Percentiles rank a stretch among this genome's conserved stretches.
Conservation (phyloP, 2,329 filamentous ascomycete genomes). For the Ascochyta lentis region DNA sequence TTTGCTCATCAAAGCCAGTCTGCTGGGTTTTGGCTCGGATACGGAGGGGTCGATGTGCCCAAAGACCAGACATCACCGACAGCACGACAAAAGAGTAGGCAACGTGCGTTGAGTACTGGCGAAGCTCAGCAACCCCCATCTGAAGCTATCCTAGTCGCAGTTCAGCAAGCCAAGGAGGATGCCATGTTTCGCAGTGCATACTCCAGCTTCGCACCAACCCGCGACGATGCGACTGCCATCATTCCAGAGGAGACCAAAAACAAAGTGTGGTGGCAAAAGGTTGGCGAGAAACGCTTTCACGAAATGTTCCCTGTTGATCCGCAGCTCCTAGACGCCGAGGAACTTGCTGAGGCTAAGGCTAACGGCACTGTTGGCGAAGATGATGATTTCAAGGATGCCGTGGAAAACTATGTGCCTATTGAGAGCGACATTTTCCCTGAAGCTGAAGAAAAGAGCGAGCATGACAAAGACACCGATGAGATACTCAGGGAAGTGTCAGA, state of each 20-base stretch:
- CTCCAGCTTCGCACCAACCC: slow-evolving; percentile 78
- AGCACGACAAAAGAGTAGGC: slow-evolving; percentile 71
- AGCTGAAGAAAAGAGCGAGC: slow-evolving; percentile 48
- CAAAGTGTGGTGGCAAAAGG: slow-evolving; percentile 77
- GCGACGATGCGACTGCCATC: slow-evolving; percentile 74
- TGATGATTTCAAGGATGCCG: slow-evolving; percentile 47
- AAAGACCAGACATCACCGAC: slow-evolving; percentile 63
- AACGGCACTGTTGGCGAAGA: slow-evolving; percentile 48
- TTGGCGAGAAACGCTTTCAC: slow-evolving; percentile 70
- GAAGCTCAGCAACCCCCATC: slow-evolving; percentile 62
- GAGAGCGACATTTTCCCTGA: slow-evolving; percentile 32
- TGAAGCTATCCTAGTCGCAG: slow-evolving; percentile 48
- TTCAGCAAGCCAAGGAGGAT: slow-evolving; percentile 71
- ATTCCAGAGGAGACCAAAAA: slow-evolving; percentile 71
- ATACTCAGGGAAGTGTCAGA: slow-evolving; percentile 76
- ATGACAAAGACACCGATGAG: slow-evolving; percentile 70
- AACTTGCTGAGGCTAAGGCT: slow-evolving; percentile 43
- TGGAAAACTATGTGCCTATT: slow-evolving; percentile 46
- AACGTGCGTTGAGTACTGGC: slow-evolving; percentile 72
- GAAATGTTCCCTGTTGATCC: slow-evolving; percentile 66
- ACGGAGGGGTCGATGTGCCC: slow-evolving; percentile 53
- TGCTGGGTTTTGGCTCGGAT: slow-evolving; percentile 70
- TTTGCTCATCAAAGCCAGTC: slow-evolving; percentile 73
- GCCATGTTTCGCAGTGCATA: slow-evolving; percentile 78
- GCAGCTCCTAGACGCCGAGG: slow-evolving; percentile 47